A percentile compares a stretch with the other conserved stretches of the same genome.
phyloP scores from a whole-genome alignment of 805 yeast genomes.

The Saccharomyces kudriavzevii region DNA sequence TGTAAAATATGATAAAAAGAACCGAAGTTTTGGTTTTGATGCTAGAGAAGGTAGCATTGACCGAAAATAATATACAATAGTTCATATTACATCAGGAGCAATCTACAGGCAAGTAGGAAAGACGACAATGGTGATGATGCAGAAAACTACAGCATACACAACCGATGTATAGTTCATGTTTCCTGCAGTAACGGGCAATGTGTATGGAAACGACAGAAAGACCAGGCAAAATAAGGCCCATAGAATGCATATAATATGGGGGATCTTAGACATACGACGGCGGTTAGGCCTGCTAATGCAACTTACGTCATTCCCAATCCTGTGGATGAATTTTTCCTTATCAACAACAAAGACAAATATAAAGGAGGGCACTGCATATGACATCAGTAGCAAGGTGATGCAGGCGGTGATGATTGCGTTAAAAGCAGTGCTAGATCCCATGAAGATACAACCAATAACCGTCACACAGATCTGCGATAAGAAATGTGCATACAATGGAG shows the following conservation, averaged over 20 bases:
- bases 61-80: background rate
- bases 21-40: background rate
- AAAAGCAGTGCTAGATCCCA: constrained; percentile 62
- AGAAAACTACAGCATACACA: constrained; percentile 31
- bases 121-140: background rate
- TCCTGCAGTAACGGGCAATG: constrained; percentile 42
- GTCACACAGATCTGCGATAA: constrained; percentile 47
- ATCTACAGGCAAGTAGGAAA: background rate
- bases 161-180: constrained; percentile 50
- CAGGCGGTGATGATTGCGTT: constrained; percentile 57
- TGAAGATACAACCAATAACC: constrained; percentile 50
- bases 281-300: background rate
- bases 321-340: constrained; percentile 35
- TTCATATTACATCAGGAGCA: background rate
- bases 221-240: constrained; percentile 45
- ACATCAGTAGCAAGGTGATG: constrained; percentile 47
- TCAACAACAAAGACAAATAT: constrained; percentile 37
- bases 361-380: constrained; percentile 45
- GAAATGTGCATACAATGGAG: constrained; percentile 55
- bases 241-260: constrained; percentile 35
- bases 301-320: constrained; percentile 1
- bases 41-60: background rate
- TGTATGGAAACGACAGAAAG: constrained; percentile 46
- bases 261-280: constrained; percentile 4
- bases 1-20: background rate